Evolutionary conservation across 345 rosid species (phyloP), one percentile per base, ranked within the genome.

Genomic region (Limnanthes douglasii): DNA sequence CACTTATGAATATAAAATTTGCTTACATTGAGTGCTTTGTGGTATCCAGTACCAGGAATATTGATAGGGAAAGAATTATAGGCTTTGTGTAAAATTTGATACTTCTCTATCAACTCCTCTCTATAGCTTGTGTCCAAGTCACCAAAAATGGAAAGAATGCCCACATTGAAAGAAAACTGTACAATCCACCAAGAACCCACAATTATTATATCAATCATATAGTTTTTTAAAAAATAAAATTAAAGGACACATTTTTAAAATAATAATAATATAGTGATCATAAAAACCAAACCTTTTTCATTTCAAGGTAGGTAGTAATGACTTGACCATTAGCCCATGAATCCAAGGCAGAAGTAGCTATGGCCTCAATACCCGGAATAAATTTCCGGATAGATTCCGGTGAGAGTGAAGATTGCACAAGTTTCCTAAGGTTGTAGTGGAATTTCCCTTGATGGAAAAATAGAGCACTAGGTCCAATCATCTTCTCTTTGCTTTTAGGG

Each of bases 401-500:
- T 17, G 65, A 61, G 5, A 75, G 44, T 10, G 94, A 70, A 23
- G 48, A 48, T 21, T 68, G 86, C 13, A 81, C 92, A 44, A 86
- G 60, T 61, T 70, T 81, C 62, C 94, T 75, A 8, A 86, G 32
- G 28, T 48, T 59, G 15, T 34, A 21, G 48, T 86, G 97, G 59
- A 75, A 81, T 18, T 63, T 59, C 12, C 85, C 97, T 46, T 69
- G 79, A 59, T 86, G 92, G 42, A 81, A 86, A 49, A 86, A 86
- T 5, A 86, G 37, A 4, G 94, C 97, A 11, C 52, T 55, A 6
- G 86, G 76, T 31, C 97, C 97, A 10, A 86, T 78, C 14, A 86
- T 37, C 57, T 54, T 61, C 70, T 78, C 92, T 54, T 86, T 86
- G 73, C 92, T 70, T 35, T 58, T 71, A 0, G 97, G 97, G 54